A percentile compares a stretch with the other conserved stretches of the same genome.
phyloP scores from a whole-genome alignment of 192 early-diverging fungal species.

The Podila epigama region DNA sequence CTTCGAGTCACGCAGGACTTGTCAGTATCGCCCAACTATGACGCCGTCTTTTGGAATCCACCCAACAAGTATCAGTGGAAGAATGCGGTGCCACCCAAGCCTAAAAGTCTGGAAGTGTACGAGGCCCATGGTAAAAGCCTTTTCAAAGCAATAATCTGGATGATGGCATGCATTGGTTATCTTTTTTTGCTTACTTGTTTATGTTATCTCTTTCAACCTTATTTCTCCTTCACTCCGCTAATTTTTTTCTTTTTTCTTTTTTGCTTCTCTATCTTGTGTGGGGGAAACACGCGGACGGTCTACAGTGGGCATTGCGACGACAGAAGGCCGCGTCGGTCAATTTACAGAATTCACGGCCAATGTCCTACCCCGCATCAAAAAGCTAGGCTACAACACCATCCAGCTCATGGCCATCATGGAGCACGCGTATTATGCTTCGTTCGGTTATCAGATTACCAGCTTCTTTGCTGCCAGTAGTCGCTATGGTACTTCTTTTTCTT shows the following conservation, averaged over 20 bases:
- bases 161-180: not conserved
- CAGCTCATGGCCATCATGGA: constrained; percentile 96
- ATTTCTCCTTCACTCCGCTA: not conserved
- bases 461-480: constrained; percentile 92
- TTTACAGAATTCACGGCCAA: constrained; percentile 87
- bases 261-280: too few species aligned
- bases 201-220: not conserved
- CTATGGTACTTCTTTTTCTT: constrained; percentile 60
- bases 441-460: constrained; percentile 96
- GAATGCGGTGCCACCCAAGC: constrained; percentile 74
- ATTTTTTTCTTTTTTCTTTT: not conserved
- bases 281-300: too few species aligned
- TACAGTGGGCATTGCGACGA: constrained; percentile 88
- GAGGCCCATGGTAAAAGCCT: constrained; percentile 82
- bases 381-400: constrained; percentile 81
- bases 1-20: constrained; percentile 87
- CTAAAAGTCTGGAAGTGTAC: constrained; percentile 79
- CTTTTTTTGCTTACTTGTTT: too few species aligned
- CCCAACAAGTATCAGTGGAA: constrained; percentile 78
- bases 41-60: constrained; percentile 96
- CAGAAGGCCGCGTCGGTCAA: constrained; percentile 79
- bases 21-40: constrained; percentile 80
- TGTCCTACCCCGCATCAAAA: constrained; percentile 81
- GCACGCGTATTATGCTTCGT: constrained; percentile 96
- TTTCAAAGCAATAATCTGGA: not conserved